Evolutionary conservation across 2,329 filamentous ascomycete genomes (phyloP), one percentile per base, ranked within the genome.

Genomic region (Cladosporium cucumerinum): DNA sequence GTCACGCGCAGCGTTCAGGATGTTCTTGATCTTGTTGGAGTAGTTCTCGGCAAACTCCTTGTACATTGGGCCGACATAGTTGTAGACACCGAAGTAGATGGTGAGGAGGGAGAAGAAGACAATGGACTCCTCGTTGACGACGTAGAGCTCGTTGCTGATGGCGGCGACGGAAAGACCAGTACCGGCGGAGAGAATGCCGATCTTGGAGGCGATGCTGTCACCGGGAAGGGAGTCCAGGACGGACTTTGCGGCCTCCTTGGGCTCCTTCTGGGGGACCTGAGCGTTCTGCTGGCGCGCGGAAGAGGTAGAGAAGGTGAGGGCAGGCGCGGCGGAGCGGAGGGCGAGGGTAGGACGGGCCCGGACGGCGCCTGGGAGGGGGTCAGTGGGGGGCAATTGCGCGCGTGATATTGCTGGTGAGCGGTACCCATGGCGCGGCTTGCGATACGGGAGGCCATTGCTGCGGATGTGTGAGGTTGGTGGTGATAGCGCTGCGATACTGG

Each of bases 91-190:
- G 77, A 85, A 89, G 90, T 96, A 99, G 78, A 98, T 91, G 78
- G 90, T 92, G 78, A 98, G 84, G 75, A 99, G 86, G 80, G 91
- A 95, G 83, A 99, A 87, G 72, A 92, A 91, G 77, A 96, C 91
- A 78, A 99, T 91, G 69, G 93, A 91, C 86, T 99, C 95, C 86
- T 99, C 95, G 85, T 99, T 99, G 82, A 99, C 86, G 79, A 99
- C 93, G 83, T 97, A 98, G 85, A 98, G 93, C 87, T 99, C 95
- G 84, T 96, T 99, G 89, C 91, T 96, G 83, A 99, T 93, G 77
- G 93, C 95, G 78, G 95, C 96, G 80, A 96, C 87, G 76, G 91
- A 93, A 74, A 96, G 82, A 82, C 91, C 94, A 76, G 95, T 92
- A 71, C 90, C 89, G 75, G 92, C 93, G 77, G 94, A 98, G 76